Conservation (phyloP, 2,329 filamentous ascomycete genomes). For the Septoria petroselini region DNA sequence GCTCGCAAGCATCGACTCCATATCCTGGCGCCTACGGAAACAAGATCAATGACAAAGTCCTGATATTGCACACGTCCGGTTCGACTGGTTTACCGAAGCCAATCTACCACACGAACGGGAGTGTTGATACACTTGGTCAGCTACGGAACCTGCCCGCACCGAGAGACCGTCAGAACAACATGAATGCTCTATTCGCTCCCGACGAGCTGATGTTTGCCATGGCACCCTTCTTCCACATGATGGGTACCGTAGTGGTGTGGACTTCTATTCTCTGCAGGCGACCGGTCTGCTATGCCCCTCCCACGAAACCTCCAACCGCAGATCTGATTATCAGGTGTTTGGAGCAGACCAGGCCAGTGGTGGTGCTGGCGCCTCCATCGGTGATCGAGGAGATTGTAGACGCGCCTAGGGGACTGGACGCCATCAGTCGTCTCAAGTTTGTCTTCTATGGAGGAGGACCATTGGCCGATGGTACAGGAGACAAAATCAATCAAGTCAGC, state of each 20-base stretch:
- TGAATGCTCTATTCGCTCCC: conserved; percentile 10
- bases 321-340: conserved; percentile 18
- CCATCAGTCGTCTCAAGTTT: conserved; percentile 14
- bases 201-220: conserved; percentile 17
- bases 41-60: conserved; percentile 14
- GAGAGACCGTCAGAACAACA: conserved; percentile 12
- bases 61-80: conserved; percentile 27
- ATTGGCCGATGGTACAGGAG: conserved; percentile 17
- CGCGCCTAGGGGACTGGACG: conserved; percentile 19
- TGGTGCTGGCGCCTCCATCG: conserved; percentile 19
- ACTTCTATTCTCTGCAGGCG: conserved; percentile 13
- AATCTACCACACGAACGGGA: conserved; percentile 21
- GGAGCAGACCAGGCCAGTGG: conserved; percentile 13
- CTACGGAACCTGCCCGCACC: conserved; percentile 13
- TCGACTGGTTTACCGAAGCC: conserved; percentile 26
- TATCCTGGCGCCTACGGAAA: conserved; percentile 11
- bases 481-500: conserved; percentile 17
- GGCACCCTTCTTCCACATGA: conserved; percentile 25
- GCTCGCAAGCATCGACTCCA: conserved; percentile 1
- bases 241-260: conserved; percentile 20
- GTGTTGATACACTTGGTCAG: conserved; percentile 20
- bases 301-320: conserved; percentile 19
- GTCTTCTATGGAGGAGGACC: conserved; percentile 26
- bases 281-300: conserved; percentile 15
- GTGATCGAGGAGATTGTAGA: conserved; percentile 22